Base-by-base conservation (phyloP, 306 rosid species). In the Castanea sativa region DNA sequence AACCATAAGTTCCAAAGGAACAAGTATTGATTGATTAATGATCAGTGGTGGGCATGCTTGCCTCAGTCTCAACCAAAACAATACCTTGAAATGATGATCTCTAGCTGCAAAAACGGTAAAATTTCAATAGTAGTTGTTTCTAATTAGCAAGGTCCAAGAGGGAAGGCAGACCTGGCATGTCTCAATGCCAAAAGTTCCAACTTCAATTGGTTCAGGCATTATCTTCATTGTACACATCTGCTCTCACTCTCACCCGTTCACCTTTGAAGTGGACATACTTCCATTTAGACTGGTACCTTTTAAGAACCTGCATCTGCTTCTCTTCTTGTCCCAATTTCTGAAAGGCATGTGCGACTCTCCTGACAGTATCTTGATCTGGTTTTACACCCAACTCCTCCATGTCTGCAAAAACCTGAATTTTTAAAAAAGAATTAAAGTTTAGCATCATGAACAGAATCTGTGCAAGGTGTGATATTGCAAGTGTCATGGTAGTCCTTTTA, bases 361-460 rank as follows among this genome's bases (percentile, higher is more conserved):
- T 69, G 38, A 95, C 91, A 11, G 98, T 91, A 77, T 93, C 99
- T 86, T 93, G 93, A 73, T 95, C 98, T 11, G 98, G 96, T 80
- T 79, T 95, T 75, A 93, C 85, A 15, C 80, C 83, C 83, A 95
- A 85, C 80, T 90, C 97, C 85, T 91, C 97, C 98, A 95, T 92
- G 82, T 95, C 99, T 45, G 93, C 92, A 78, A 95, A 95, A 70
- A 93, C 86, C 98, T 93, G 85, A 56, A 81, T 70, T 73, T 78
- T n/a, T 69, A 51, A 41, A 65, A 52, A 82, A 72, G 30, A 77
- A 30, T 11, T 19, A 49, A 72, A 68, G 55, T 79, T 32, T 35
- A 69, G 73, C 38, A 73, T 72, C 81, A 73, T 5, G 76, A 19
- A 18, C 5, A 67, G 71, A 18, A 18, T 33, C 51, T 4, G 3